Percentiles rank a stretch among this genome's conserved stretches.
These are phyloP conservation scores for Cryptosporidium sp. DNA, from an alignment of 169 alveolate species.

Conservation along the genomic window DNA sequence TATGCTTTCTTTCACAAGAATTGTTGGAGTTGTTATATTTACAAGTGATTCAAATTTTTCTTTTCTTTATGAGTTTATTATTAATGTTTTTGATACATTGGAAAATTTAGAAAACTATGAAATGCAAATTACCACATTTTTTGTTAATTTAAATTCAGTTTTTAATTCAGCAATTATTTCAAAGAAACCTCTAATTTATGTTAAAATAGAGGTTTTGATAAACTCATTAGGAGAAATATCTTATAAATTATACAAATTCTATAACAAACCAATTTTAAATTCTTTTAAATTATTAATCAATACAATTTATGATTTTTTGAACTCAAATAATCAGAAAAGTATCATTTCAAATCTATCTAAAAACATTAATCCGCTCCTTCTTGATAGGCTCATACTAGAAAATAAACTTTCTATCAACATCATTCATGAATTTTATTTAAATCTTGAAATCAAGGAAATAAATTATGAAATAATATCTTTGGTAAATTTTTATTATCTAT, in stretches of 20 bases:
- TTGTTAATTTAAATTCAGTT: constrained; percentile 20
- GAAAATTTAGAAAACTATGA: constrained; percentile 9
- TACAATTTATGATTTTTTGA: not conserved
- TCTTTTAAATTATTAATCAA: constrained; percentile 26
- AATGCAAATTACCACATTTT: constrained; percentile 13
- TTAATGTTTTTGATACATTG: constrained; percentile 13
- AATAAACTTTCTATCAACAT: constrained; percentile 18
- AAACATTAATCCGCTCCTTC: constrained; percentile 31
- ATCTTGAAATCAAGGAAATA: not conserved
- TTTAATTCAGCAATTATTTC: not conserved
- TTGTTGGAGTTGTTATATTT: constrained; percentile 18
- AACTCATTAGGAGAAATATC: constrained; percentile 29
- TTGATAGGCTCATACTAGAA: constrained; percentile 20
- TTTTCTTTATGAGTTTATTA: not conserved
- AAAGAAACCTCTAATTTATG: constrained; percentile 4
- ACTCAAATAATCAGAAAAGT: not conserved
- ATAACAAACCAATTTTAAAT: constrained; percentile 1
- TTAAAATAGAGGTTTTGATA: constrained; percentile 9
- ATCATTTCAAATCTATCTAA: not conserved
- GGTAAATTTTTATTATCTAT: constrained; percentile 20
- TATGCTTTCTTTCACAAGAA: constrained; percentile 36
- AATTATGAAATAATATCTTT: constrained; percentile 4
- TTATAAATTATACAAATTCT: not conserved
- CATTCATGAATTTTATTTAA: constrained; percentile 42
- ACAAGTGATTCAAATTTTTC: constrained; percentile 44